These are phyloP conservation scores for Trichosanthes truncata DNA, from an alignment of 306 rosid species.

Conservation along the genomic window DNA sequence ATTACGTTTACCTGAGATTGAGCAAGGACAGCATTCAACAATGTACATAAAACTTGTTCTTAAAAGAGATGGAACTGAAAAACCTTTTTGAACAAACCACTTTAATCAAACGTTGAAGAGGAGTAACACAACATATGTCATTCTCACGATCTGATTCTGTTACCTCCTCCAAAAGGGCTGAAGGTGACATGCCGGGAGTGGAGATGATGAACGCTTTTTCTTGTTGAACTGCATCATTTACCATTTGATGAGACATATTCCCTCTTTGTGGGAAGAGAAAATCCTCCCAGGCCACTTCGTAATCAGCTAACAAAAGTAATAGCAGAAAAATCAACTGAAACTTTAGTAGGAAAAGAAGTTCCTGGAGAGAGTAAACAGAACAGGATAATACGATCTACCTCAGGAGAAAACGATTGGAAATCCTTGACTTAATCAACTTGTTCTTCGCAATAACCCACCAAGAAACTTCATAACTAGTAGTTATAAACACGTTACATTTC, in stretches of 20 bases:
- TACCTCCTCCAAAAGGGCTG: constrained; percentile 71
- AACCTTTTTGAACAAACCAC: constrained; percentile 37
- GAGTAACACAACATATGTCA: constrained; percentile 41
- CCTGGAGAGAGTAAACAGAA: background rate
- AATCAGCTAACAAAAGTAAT: background rate
- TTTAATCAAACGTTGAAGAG: constrained; percentile 63
- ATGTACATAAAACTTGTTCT: background rate
- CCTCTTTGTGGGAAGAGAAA: background rate
- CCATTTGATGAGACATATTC: background rate
- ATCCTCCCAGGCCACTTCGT: background rate
- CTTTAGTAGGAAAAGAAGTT: background rate
- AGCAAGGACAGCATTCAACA: background rate
- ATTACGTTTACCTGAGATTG: constrained; percentile 56
- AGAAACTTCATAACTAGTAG: background rate
- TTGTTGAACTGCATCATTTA: background rate
- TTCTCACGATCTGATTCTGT: constrained; percentile 31
- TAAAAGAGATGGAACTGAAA: background rate
- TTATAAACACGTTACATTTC: background rate
- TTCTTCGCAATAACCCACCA: background rate
- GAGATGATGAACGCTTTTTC: background rate
- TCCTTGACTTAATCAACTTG: background rate
- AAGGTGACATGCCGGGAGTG: constrained; percentile 83
- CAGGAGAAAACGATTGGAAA: background rate
- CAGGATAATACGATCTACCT: background rate
- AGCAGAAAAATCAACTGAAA: background rate